Conservation (phyloP, 371 early-diverging fungal species). For the Parasitella parasitica region DNA sequence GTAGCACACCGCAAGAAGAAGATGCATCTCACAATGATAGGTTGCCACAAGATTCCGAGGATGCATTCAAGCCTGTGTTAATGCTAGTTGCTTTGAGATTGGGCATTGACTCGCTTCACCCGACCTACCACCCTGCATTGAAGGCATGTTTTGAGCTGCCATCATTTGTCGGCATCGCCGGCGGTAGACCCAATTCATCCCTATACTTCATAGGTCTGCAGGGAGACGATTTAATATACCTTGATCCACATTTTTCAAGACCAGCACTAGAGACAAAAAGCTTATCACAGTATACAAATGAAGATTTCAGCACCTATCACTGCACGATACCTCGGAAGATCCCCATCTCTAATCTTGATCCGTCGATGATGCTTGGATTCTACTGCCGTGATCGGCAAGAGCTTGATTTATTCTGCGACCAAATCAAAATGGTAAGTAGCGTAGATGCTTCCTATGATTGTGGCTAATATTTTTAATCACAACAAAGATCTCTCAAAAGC, state of each 20-base stretch:
- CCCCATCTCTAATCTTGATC: conserved; percentile 79
- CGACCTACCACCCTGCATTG: conserved; percentile 75
- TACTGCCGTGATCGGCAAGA: conserved; percentile 69
- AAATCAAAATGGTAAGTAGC: conserved; percentile 48
- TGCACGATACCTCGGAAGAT: conserved; percentile 76
- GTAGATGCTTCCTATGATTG: too few species aligned
- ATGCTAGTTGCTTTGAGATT: conserved; percentile 86
- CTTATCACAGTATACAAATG: conserved; percentile 49
- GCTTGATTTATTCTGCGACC: conserved; percentile 64
- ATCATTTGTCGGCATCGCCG: conserved; percentile 87
- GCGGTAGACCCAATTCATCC: conserved; percentile 93
- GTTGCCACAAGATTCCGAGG: not conserved
- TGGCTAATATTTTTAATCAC: too few species aligned
- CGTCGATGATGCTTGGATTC: conserved; percentile 92
- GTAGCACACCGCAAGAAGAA: conserved; percentile 7
- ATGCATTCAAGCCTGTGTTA: conserved; percentile 63
- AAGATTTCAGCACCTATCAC: conserved; percentile 81
- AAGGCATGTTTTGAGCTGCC: conserved; percentile 78
- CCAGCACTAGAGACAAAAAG: conserved; percentile 62
- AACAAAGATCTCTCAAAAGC: conserved; percentile 45
- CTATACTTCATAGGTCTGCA: conserved; percentile 90
- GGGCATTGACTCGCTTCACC: conserved; percentile 86
- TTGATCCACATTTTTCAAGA: conserved; percentile 93
- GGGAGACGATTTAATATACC: conserved; percentile 80
- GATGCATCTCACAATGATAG: not conserved